Conservation (phyloP, 2,329 filamentous ascomycete species). For the Cercospora nicotianae region DNA sequence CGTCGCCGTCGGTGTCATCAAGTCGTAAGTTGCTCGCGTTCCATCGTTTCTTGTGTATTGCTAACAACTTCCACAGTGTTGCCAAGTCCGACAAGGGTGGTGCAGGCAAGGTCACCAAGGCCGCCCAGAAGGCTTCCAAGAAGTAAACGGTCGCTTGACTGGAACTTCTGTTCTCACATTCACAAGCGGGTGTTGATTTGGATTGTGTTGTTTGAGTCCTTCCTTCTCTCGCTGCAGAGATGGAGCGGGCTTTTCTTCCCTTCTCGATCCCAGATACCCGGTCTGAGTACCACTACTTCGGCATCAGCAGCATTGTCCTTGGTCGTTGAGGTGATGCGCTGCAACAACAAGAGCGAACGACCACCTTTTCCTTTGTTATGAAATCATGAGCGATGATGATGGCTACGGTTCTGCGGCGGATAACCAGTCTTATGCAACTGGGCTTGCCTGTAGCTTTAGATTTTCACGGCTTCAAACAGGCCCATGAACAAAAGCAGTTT, state of each 20-base stretch:
- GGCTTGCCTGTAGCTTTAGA: conserved; percentile 36
- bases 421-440: conserved; percentile 28
- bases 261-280: conserved; percentile 19
- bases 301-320: conserved; percentile 23
- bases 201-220: conserved; percentile 26
- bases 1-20: conserved; percentile 54
- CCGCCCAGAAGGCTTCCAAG: conserved; percentile 42
- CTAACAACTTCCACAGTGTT: conserved; percentile 30
- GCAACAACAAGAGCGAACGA: conserved; percentile 27
- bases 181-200: conserved; percentile 30
- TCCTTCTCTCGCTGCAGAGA: not conserved
- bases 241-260: conserved; percentile 26
- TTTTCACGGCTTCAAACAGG: conserved; percentile 27
- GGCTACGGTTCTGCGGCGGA: conserved; percentile 30
- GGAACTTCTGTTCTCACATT: conserved; percentile 17
- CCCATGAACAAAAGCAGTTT: conserved; percentile 21
- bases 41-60: not conserved
- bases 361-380: conserved; percentile 36
- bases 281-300: conserved; percentile 25
- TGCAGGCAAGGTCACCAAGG: conserved; percentile 55
- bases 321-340: conserved; percentile 30
- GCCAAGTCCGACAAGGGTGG: conserved; percentile 49
- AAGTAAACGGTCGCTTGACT: conserved; percentile 37
- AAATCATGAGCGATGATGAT: conserved; percentile 37
- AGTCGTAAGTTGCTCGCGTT: conserved; percentile 7